Evolutionary conservation across 176 grass and related monocot species (phyloP).

Genomic region (Raddia distichophylla): DNA sequence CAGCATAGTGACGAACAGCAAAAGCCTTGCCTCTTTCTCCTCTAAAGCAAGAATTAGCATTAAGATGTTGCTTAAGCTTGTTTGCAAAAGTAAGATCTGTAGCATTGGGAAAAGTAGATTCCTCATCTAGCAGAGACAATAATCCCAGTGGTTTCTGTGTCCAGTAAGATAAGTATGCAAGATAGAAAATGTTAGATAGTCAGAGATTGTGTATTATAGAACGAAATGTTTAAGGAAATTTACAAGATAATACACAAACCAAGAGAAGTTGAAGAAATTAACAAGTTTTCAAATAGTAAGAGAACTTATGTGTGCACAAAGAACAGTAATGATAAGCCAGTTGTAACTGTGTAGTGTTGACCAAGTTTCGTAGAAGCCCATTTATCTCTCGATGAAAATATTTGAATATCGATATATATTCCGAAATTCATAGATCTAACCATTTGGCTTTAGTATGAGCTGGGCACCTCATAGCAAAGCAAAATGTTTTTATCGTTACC

Average conservation of each 20-base stretch:
- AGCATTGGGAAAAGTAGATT: slow-evolving; percentile 95
- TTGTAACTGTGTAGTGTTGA: slow-evolving; percentile 19
- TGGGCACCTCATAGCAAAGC: slow-evolving; percentile 6
- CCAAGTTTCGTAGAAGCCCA: slow-evolving; percentile 10
- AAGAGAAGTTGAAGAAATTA: neutral
- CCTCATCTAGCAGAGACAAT: slow-evolving; percentile 94
- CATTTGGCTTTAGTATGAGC: neutral
- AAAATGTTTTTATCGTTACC: slow-evolving; percentile 10
- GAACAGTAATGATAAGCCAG: slow-evolving; percentile 10
- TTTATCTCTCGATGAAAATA: slow-evolving; percentile 21
- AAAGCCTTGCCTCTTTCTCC: slow-evolving; percentile 93
- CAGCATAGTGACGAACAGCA: slow-evolving; percentile 80
- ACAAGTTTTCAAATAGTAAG: neutral
- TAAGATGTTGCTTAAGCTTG: slow-evolving; percentile 93
- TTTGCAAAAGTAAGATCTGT: slow-evolving; percentile 95
- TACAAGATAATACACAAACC: slow-evolving; percentile 23
- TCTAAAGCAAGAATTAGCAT: slow-evolving; percentile 77
- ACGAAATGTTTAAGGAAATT: slow-evolving; percentile 5
- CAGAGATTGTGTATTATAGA: neutral
- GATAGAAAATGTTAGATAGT: slow-evolving; percentile 23
- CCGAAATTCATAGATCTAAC: neutral
- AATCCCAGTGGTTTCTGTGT: slow-evolving; percentile 87
- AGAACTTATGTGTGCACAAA: neutral
- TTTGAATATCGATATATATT: neutral
- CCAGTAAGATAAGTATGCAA: slow-evolving; percentile 23